A percentile compares a stretch with the other conserved stretches of the same genome.
Evolutionary conservation across 345 rosid genomes (phyloP).

Genomic region (Kandelia obovata): DNA sequence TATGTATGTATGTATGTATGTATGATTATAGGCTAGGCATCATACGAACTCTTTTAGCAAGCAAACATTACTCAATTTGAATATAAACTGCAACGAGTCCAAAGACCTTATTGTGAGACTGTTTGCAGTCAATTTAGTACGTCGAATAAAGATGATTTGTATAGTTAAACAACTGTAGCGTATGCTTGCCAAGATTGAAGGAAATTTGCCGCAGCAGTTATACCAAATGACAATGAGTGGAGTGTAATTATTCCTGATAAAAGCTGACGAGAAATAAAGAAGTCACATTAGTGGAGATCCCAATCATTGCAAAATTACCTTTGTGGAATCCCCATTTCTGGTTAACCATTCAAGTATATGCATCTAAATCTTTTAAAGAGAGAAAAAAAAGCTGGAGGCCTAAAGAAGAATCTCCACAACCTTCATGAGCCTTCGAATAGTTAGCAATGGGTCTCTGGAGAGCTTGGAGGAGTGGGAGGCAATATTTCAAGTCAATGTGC

Average conservation of each 20-base stretch:
- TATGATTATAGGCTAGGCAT: too few relatives aligned
- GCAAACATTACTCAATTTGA: too few relatives aligned
- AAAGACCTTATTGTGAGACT: too few relatives aligned
- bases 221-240: constrained; percentile 20
- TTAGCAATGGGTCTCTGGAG: not conserved
- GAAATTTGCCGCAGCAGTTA: constrained; percentile 19
- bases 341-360: constrained; percentile 5
- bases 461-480: not conserved
- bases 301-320: constrained; percentile 28
- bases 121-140: too few relatives aligned
- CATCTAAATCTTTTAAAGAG: constrained; percentile 17
- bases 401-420: constrained; percentile 2
- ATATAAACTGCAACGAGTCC: too few relatives aligned
- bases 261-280: constrained; percentile 16
- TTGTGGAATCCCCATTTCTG: constrained; percentile 13
- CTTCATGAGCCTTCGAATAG: not conserved
- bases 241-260: constrained; percentile 18
- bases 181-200: constrained; percentile 29
- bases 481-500: not conserved
- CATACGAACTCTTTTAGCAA: too few relatives aligned
- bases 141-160: too few relatives aligned
- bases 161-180: too few relatives aligned
- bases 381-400: not conserved
- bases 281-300: constrained; percentile 28
- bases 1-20: too few relatives aligned